Percentiles rank a stretch among this genome's conserved stretches.
phyloP scores from a whole-genome alignment of 345 rosid genomes.

The Citrus mangshanensis region DNA sequence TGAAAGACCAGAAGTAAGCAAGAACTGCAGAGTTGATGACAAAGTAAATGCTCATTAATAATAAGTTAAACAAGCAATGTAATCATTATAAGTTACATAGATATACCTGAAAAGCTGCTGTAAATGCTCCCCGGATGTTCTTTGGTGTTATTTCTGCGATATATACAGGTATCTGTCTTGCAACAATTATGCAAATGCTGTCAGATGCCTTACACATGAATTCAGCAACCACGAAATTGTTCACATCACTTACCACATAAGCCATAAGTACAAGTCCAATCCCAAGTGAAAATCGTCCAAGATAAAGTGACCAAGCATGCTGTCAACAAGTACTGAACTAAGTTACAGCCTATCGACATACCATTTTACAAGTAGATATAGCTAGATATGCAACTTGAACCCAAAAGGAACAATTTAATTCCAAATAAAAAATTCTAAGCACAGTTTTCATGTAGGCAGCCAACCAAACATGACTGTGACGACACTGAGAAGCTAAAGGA shows the following conservation, averaged over 20 bases:
- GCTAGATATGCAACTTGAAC: no score
- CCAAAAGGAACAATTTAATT: no score
- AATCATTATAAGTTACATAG: background rate
- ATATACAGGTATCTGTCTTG: slow-evolving; percentile 21
- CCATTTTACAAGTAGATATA: no score
- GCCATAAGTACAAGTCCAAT: slow-evolving; percentile 31
- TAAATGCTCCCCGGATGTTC: slow-evolving; percentile 11
- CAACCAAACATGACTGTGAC: background rate
- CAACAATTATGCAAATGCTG: background rate
- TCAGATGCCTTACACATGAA: background rate
- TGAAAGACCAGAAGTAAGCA: slow-evolving; percentile 10
- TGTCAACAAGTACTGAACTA: background rate
- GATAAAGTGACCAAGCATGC: slow-evolving; percentile 35
- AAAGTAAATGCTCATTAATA: background rate
- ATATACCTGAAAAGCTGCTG: slow-evolving; percentile 19
- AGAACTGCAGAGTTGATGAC: slow-evolving; percentile 10
- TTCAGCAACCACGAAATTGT: background rate
- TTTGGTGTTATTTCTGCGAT: slow-evolving; percentile 13
- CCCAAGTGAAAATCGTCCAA: slow-evolving; percentile 34
- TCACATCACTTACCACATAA: slow-evolving; percentile 29
- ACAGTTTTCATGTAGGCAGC: background rate
- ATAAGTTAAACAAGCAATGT: background rate
- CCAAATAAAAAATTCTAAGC: no score
- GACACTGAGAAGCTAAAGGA: background rate
- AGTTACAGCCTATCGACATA: background rate